A percentile compares a stretch with the other conserved stretches of the same genome.
phyloP scores from a whole-genome alignment of 1,284 basidiomycete genomes.

The Ganoderma meredithae region DNA sequence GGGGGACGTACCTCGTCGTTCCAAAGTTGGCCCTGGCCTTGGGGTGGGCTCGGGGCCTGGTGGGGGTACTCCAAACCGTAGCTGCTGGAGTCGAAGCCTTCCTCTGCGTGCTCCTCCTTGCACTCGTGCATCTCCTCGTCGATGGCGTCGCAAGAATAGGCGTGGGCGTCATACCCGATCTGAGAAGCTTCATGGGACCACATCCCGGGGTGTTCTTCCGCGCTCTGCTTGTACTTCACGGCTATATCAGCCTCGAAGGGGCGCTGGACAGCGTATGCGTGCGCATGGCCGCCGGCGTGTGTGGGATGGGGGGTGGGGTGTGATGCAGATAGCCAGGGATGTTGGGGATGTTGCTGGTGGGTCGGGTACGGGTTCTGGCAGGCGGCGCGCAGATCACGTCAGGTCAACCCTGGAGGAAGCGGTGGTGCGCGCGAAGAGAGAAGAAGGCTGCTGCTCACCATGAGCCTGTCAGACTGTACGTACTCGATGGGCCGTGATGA shows the following conservation, averaged over 20 bases:
- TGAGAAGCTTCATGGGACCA: slow-evolving; percentile 4
- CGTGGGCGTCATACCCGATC: not conserved
- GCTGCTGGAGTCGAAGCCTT: not conserved
- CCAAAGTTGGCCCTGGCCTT: slow-evolving; percentile 3
- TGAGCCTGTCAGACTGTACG: slow-evolving; percentile 4
- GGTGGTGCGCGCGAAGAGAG: not conserved
- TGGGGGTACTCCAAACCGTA: slow-evolving; percentile 9
- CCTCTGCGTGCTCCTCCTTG: slow-evolving; percentile 12
- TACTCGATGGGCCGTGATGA: slow-evolving; percentile 5
- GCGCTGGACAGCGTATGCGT: not conserved
- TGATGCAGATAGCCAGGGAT: not conserved
- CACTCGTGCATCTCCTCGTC: slow-evolving; percentile 14
- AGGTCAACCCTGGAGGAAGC: not conserved
- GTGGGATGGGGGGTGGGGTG: not conserved
- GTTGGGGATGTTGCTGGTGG: not conserved
- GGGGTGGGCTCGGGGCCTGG: not conserved
- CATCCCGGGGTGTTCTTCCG: not conserved
- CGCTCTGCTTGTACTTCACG: slow-evolving; percentile 1
- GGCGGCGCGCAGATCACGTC: not conserved
- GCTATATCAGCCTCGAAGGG: not conserved
- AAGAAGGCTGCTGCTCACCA: not conserved
- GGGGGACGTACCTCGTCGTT: slow-evolving; percentile 5
- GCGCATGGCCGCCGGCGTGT: not conserved
- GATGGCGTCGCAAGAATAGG: slow-evolving; percentile 1
- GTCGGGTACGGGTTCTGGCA: not conserved